Evolutionary conservation across 2,329 filamentous ascomycete genomes (phyloP), one percentile per base, ranked within the genome.

Genomic region (Beauveria sp.): DNA sequence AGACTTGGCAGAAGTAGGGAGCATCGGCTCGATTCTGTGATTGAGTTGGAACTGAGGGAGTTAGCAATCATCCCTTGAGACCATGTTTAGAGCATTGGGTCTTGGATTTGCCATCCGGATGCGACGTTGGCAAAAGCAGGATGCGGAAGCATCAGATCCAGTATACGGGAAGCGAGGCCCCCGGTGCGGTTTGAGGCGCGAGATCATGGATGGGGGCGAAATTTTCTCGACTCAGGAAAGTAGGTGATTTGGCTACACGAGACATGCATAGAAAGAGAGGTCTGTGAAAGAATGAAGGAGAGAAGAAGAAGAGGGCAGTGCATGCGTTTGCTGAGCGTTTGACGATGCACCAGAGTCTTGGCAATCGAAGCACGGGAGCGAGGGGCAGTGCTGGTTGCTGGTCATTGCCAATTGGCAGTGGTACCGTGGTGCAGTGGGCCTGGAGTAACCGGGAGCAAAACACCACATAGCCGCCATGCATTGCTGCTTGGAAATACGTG

Each of bases 261-360:
- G 57, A 59, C 57, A 59, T 59, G 57, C 57, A 59, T 52, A 18
- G 5, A 9, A 24, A 34, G 38, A 9, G 34, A 24, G 24, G 49
- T 24, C 16, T 24, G 30, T 40, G 38, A 30, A 20, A 10, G n/a
- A n/a, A 20, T 42, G 45, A 40, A 50, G 10, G 47, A 26, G 43
- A 55, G 22, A 57, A 38, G 55, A 47, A 18, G 40, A 30, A 50
- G 30, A 58, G 55, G 55, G 45, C 45, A 58, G 55, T 50, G 45
- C 34, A n/a, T 38, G 45, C 55, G 55, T 58, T 58, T 58, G 55
- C 45, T 58, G 45, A 14, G 55, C 28, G 55, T 40, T 24, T 49
- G 55, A 42, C 22, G 46, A 58, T 42, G 55, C 16, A 6, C n/a
- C 30, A 38, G 20, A 22, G 54, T 38, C 55, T 58, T 58, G 55